Conservation (phyloP, 192 early-diverging fungal genomes). For the Podila horticola region DNA sequence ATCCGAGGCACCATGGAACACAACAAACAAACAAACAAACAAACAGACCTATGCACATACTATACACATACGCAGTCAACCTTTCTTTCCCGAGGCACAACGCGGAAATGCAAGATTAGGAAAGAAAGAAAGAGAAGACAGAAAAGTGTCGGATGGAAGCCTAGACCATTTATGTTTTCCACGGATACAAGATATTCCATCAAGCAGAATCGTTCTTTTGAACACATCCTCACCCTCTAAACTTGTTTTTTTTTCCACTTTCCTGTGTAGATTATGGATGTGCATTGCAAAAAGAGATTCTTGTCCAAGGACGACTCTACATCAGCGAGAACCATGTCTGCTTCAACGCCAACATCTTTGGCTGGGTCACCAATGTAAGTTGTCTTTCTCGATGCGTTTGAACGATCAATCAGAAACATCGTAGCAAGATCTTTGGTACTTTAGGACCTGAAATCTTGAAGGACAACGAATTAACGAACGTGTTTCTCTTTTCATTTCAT, state of each 20-base stretch:
- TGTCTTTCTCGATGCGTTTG: not conserved
- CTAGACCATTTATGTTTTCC: too few relatives aligned
- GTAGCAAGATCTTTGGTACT: not conserved
- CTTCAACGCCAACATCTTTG: slow-evolving; percentile 92
- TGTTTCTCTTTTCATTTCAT: not conserved
- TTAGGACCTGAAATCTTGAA: not conserved
- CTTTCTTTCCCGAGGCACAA: too few relatives aligned
- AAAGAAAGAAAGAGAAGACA: too few relatives aligned
- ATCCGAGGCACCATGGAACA: too few relatives aligned
- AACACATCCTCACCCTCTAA: not conserved
- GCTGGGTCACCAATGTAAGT: slow-evolving; percentile 82
- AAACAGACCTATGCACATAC: too few relatives aligned
- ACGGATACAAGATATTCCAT: too few relatives aligned
- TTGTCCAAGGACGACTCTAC: slow-evolving; percentile 87
- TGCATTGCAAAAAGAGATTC: slow-evolving; percentile 89
- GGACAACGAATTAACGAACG: not conserved
- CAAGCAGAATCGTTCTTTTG: too few relatives aligned
- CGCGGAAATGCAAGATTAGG: too few relatives aligned
- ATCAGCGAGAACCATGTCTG: slow-evolving; percentile 83
- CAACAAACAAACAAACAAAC: too few relatives aligned
- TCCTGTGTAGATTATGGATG: slow-evolving; percentile 74
- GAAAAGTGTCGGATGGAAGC: too few relatives aligned
- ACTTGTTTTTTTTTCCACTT: not conserved
- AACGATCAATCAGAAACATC: not conserved
- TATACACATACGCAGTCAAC: too few relatives aligned